A percentile compares a stretch with the other conserved stretches of the same genome.
Conservation (phyloP, 2,329 filamentous ascomycete genomes). For the Neoascochyta sp. region DNA sequence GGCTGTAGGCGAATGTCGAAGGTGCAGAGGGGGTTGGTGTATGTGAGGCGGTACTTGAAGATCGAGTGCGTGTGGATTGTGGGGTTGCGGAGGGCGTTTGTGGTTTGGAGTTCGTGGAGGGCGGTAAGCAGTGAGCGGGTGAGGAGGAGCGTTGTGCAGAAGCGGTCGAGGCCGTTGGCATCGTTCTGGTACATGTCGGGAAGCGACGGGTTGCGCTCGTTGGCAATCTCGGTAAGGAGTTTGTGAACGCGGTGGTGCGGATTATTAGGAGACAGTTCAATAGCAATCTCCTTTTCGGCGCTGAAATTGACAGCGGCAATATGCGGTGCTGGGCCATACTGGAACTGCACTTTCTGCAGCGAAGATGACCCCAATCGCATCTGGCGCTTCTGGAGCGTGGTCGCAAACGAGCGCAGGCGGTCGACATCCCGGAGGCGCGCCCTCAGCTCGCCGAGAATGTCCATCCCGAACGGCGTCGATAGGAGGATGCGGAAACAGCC, state of each 20-base stretch:
- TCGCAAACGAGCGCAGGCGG: conserved; percentile 66
- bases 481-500: conserved; percentile 64
- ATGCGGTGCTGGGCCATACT: conserved; percentile 56
- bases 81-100: conserved; percentile 25
- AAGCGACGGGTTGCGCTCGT: conserved; percentile 55
- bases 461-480: conserved; percentile 55
- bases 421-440: conserved; percentile 64
- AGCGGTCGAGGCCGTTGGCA: conserved; percentile 47
- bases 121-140: conserved; percentile 62
- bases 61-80: conserved; percentile 34
- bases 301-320: conserved; percentile 57
- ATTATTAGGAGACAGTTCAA: conserved; percentile 60
- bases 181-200: conserved; percentile 53
- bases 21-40: conserved; percentile 39
- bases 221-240: conserved; percentile 57
- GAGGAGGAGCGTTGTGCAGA: conserved; percentile 57
- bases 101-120: conserved; percentile 54
- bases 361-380: conserved; percentile 58
- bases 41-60: conserved; percentile 39
- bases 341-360: conserved; percentile 59
- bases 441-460: conserved; percentile 58
- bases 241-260: conserved; percentile 64
- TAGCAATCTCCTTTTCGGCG: conserved; percentile 45
- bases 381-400: conserved; percentile 58
- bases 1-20: conserved; percentile 38